These are phyloP conservation scores for Cyanidioschyzon merolae DNA, from an alignment of 23 red algal genomes.

Conservation along the genomic window DNA sequence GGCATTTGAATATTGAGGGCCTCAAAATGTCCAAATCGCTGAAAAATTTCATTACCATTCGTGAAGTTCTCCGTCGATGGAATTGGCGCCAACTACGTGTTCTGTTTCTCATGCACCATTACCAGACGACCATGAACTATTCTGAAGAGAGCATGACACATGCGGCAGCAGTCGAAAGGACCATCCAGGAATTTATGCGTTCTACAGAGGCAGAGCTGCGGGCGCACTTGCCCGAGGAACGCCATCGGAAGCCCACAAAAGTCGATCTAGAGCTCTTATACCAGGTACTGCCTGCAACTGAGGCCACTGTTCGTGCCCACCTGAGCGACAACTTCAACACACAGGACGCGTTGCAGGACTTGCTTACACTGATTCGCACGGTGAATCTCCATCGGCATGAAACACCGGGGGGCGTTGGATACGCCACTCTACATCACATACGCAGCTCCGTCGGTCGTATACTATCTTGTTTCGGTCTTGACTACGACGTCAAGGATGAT, in stretches of 20 bases:
- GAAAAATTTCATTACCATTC: slow-evolving; percentile 97
- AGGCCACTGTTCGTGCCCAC: slow-evolving; percentile 25
- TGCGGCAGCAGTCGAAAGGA: slow-evolving; percentile 45
- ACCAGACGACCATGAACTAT: slow-evolving; percentile 73
- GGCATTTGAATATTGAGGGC: slow-evolving; percentile 95
- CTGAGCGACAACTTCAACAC: slow-evolving; percentile 82
- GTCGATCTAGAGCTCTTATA: slow-evolving; percentile 29
- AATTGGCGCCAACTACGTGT: slow-evolving; percentile 64
- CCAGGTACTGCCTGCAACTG: slow-evolving; percentile 21
- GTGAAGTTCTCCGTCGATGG: slow-evolving; percentile 35
- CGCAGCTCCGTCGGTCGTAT: slow-evolving; percentile 47
- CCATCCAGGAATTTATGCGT: slow-evolving; percentile 62
- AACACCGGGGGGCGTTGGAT: slow-evolving; percentile 11
- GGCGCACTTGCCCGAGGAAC: slow-evolving; percentile 6
- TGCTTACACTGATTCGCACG: slow-evolving; percentile 35
- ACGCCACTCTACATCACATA: slow-evolving; percentile 18
- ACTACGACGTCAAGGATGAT: not conserved
- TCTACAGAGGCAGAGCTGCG: slow-evolving; percentile 48
- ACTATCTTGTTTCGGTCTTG: slow-evolving; percentile 56
- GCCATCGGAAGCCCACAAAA: slow-evolving; percentile 17
- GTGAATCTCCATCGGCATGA: slow-evolving; percentile 55
- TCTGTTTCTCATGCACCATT: slow-evolving; percentile 59
- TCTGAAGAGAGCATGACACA: slow-evolving; percentile 68
- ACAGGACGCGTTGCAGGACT: slow-evolving; percentile 35
- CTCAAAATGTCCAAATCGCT: slow-evolving; percentile 99